Evolutionary conservation across 768 basidiomycete species (phyloP).

Genomic region (Lepiota subincarnata): DNA sequence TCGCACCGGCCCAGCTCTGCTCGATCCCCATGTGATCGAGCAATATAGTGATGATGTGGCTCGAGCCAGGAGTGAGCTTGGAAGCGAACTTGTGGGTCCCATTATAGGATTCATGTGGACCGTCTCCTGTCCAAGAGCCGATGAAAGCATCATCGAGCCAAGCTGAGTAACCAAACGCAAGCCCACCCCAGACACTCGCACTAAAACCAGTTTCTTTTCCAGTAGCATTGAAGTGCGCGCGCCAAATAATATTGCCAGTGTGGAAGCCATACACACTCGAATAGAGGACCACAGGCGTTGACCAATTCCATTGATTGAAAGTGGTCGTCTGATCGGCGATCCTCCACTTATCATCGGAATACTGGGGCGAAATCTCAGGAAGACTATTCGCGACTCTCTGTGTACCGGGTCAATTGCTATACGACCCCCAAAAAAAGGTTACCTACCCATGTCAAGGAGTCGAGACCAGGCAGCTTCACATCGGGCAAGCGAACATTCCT

Average conservation of each 20-base stretch:
- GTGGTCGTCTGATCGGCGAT: conserved; percentile 37
- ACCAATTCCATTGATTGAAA: conserved; percentile 33
- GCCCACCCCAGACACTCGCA: conserved; percentile 38
- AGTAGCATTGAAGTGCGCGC: conserved; percentile 45
- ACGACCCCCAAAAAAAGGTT: background rate
- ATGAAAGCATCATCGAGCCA: conserved; percentile 46
- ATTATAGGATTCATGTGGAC: conserved; percentile 26
- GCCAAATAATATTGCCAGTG: conserved; percentile 49
- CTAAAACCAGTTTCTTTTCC: conserved; percentile 42
- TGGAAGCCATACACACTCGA: conserved; percentile 49
- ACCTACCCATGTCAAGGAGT: conserved; percentile 33
- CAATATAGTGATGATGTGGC: conserved; percentile 44
- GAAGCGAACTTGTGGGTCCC: conserved; percentile 32
- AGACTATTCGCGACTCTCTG: conserved; percentile 40
- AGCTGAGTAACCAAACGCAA: conserved; percentile 45
- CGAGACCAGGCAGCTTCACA: conserved; percentile 31
- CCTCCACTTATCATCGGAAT: conserved; percentile 41
- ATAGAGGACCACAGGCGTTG: conserved; percentile 40
- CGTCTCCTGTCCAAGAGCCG: conserved; percentile 44
- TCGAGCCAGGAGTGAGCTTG: conserved; percentile 24
- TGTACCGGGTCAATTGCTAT: background rate
- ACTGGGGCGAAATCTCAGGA: conserved; percentile 36
- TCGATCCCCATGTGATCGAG: conserved; percentile 56
- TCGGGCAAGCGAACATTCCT: conserved; percentile 28
- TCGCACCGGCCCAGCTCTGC: conserved; percentile 37